A percentile compares a stretch with the other conserved stretches of the same genome.
Evolutionary conservation across 169 alveolate species (phyloP).

Genomic region (Theileria luwenshuni): DNA sequence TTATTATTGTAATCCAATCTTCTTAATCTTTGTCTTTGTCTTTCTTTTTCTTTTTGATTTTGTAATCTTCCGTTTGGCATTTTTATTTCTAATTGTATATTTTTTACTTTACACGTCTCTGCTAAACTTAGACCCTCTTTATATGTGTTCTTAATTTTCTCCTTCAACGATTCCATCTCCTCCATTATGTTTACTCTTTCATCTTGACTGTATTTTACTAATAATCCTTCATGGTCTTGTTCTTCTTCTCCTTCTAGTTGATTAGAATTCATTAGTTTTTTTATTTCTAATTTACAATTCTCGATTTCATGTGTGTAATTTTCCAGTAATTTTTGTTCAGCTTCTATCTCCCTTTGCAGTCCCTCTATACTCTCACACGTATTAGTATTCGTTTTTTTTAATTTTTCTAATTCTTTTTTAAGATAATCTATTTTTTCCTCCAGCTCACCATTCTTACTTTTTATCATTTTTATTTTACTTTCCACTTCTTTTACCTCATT

Average conservation of each 20-base stretch:
- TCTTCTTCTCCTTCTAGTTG: too few relatives aligned
- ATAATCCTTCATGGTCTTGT: background rate
- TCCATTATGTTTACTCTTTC: background rate
- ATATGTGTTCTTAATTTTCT: constrained; percentile 26
- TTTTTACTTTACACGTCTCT: constrained; percentile 47
- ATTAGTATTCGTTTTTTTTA: constrained; percentile 11
- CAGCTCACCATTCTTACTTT: constrained; percentile 3
- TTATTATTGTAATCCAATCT: background rate
- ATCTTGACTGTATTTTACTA: background rate
- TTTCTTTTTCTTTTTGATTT: background rate
- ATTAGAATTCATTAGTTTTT: background rate
- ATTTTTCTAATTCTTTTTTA: constrained; percentile 19
- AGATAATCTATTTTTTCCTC: background rate
- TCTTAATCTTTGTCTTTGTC: background rate
- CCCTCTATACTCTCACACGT: constrained; percentile 25
- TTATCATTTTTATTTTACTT: constrained; percentile 13
- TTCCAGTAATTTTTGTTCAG: constrained; percentile 19
- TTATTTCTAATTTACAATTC: constrained; percentile 38
- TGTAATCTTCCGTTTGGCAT: constrained; percentile 16
- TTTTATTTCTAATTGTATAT: constrained; percentile 20
- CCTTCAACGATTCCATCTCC: constrained; percentile 16
- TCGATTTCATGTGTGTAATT: constrained; percentile 16
- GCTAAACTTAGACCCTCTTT: constrained; percentile 28
- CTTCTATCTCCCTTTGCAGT: constrained; percentile 22
- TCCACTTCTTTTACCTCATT: constrained; percentile 46